These are phyloP conservation scores for Backusella tuberculispora DNA, from an alignment of 192 early-diverging fungal species.

Conservation along the genomic window DNA sequence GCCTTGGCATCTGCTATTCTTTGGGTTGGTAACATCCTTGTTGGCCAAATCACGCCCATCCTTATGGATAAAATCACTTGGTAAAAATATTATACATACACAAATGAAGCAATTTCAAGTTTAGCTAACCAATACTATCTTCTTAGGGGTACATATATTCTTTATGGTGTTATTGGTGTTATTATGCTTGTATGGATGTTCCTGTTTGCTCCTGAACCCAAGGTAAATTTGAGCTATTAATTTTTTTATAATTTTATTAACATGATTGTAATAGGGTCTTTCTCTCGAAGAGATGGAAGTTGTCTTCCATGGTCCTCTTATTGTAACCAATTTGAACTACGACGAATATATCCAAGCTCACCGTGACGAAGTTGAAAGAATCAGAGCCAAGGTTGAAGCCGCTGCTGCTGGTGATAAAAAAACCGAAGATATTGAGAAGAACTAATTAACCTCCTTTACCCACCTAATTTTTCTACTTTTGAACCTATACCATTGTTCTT, in stretches of 20 bases:
- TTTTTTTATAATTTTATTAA: not conserved
- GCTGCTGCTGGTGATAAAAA: slow-evolving; percentile 1
- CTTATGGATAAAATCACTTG: slow-evolving; percentile 31
- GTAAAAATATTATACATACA: not conserved
- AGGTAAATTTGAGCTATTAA: too few species aligned
- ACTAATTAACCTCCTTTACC: not conserved
- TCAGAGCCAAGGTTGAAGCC: slow-evolving; percentile 20
- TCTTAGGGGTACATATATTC: slow-evolving; percentile 16
- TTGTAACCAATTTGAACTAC: slow-evolving; percentile 31
- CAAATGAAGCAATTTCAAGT: not conserved
- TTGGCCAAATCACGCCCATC: slow-evolving; percentile 24
- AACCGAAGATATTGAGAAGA: not conserved
- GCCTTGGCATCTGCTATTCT: slow-evolving; percentile 80
- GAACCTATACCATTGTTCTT: slow-evolving; percentile 3
- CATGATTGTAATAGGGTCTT: slow-evolving; percentile 12
- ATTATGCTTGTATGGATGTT: slow-evolving; percentile 19
- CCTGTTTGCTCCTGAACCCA: not conserved
- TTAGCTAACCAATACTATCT: not conserved
- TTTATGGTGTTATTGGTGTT: slow-evolving; percentile 27
- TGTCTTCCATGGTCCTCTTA: slow-evolving; percentile 28
- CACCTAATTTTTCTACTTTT: not conserved
- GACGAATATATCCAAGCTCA: slow-evolving; percentile 22
- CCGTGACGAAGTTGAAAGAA: slow-evolving; percentile 25
- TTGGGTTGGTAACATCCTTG: slow-evolving; percentile 75
- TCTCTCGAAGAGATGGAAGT: slow-evolving; percentile 37